Base-by-base conservation (phyloP, 345 rosid genomes). In the Melastoma malabathricum region DNA sequence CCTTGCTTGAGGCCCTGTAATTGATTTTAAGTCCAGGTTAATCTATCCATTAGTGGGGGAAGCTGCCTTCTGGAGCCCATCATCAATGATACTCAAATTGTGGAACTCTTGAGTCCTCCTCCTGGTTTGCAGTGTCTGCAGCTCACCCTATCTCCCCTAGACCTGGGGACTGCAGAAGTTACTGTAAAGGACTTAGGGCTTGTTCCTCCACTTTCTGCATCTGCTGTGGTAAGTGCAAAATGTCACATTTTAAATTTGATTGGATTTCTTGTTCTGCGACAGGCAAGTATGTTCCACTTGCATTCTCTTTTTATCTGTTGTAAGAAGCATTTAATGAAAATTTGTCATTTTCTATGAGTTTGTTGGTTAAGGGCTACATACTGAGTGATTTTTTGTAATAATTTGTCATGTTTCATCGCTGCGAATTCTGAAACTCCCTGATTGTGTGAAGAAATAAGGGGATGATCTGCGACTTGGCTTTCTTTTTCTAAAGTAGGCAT, bases 1-100 rank as follows among this genome's bases (percentile, higher is more conserved):
- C 31, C 15, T 29, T 25, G 10, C 17, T 52, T 13, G 14, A 44
- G 55, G 25, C 47, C 20, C 20, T 31, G 2, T n/a, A 54, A 18
- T 13, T 54, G 57, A 43, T 31, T 6, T 9, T 44, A 23, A 19
- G 19, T 58, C 58, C 75, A 86, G 98, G 88, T 68, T 44, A 83
- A 90, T 71, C 68, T 90, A 51, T 86, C 94, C 58, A 78, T 90
- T 61, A 66, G 62, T 66, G 98, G 98, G 55, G 98, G 98, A 52
- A 90, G 94, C 69, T 86, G 96, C 67, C 77, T 76, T 63, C 74
- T 82, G 77, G 84, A 90, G 75, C 75, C 82, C 64, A 66, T 60
- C 70, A 83, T 82, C 47, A 86, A 86, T 70, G 78, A 83, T 78
- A 68, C 98, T 58, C 80, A 63, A 60, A 84, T 90, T 44, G 83